Evolutionary conservation across 2,329 filamentous ascomycete genomes (phyloP).

Genomic region (Aquanectria penicillioides): DNA sequence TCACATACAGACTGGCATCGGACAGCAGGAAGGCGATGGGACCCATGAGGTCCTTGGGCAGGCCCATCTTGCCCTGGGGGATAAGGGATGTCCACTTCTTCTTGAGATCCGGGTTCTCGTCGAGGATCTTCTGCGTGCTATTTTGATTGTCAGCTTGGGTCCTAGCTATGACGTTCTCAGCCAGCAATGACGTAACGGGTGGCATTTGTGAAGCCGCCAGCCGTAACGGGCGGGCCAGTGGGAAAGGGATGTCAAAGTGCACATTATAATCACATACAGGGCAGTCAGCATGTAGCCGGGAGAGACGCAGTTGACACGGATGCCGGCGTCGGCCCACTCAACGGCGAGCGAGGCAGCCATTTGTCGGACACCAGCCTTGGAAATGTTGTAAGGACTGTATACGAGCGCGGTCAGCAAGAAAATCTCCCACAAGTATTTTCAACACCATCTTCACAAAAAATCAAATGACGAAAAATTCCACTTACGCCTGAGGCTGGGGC

Average conservation of each 20-base stretch:
- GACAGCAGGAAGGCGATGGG: conserved; percentile 88
- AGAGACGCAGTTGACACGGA: conserved; percentile 94
- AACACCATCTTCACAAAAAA: no score
- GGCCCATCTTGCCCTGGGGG: conserved; percentile 92
- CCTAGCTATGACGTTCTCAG: conserved; percentile 8
- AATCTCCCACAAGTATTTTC: no score
- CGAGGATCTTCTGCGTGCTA: conserved; percentile 92
- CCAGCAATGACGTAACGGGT: conserved; percentile 24
- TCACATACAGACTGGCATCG: conserved; percentile 79
- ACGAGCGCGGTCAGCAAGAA: not conserved
- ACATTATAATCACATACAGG: conserved; percentile 67
- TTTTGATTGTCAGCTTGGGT: conserved; percentile 22
- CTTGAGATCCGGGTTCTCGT: conserved; percentile 90
- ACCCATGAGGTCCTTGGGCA: conserved; percentile 91
- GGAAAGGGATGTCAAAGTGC: not conserved
- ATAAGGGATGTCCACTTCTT: conserved; percentile 92
- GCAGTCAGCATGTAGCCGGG: conserved; percentile 97
- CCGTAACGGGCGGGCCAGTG: not conserved
- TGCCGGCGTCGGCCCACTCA: conserved; percentile 89
- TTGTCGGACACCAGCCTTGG: conserved; percentile 92
- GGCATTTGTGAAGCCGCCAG: not conserved
- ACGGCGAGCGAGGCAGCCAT: conserved; percentile 88
- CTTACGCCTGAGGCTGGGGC: conserved; percentile 85
- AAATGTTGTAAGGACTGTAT: conserved; percentile 82
- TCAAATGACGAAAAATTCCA: no score